Evolutionary conservation across 805 yeast species (phyloP), one percentile per base, ranked within the genome.

Genomic region (Hyphopichia homilentoma): DNA sequence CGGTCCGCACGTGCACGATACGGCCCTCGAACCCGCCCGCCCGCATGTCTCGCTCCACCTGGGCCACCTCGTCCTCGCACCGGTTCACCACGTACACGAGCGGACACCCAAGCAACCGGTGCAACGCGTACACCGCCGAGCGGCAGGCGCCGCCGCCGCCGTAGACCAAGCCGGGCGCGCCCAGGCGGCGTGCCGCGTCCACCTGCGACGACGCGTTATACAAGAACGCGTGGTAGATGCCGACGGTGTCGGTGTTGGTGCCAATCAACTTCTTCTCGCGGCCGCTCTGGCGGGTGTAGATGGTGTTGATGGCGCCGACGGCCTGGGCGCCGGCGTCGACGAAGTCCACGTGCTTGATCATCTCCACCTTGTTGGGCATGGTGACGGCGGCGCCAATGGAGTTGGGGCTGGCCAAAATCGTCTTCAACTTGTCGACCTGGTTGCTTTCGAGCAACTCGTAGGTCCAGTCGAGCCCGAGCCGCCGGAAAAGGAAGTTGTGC

Each of bases 71-170:
- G 25, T 29, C 32, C 21, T 43, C 47, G 30, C 40, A 50, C n/a
- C 62, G 40, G 35, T 58, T 58, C 11, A 58, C 49, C 20, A 57
- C 48, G 34, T 58, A 58, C 11, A 58, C 43, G 16, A 36, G 39
- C 21, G 47, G 21, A 32, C 64, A 56, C 6, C 45, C 49, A 36
- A 57, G 43, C 27, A 41, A 52, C 27, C 45, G 33, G 22, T 49
- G 36, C 29, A 58, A 46, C 3, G 61, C 57, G 29, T 47, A 57
- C 5, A 57, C 53, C 2, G 62, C 62, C 6, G 59, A 52, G 19
- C 62, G 43, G 25, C 58, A 52, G 9, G 64, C 62, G 7, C 64
- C 64, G 8, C 64, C 64, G 5, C 62, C 62, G 5, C 64, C 61
- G 32, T 56, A 58, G 1, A 58, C 61, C 37, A 58, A 38, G 6